These are phyloP conservation scores for Mycocentrospora acerina DNA, from an alignment of 2,329 filamentous ascomycete genomes.

Conservation along the genomic window DNA sequence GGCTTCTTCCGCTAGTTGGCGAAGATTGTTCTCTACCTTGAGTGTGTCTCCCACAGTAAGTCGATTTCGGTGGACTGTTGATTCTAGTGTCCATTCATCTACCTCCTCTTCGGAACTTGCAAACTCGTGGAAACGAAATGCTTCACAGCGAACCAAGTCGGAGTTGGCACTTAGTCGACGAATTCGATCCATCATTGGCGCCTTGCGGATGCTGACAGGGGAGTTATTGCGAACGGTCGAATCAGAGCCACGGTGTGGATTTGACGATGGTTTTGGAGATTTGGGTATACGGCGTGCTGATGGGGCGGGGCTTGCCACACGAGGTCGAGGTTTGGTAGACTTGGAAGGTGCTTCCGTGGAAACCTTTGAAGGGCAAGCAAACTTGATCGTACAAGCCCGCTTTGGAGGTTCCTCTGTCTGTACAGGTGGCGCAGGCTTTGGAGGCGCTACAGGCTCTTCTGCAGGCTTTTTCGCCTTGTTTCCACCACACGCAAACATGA, in stretches of 20 bases:
- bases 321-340: conserved; percentile 39
- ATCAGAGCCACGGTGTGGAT: conserved; percentile 51
- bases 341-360: conserved; percentile 44
- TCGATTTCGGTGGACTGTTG: conserved; percentile 63
- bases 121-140: conserved; percentile 82
- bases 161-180: conserved; percentile 41
- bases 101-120: conserved; percentile 81
- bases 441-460: conserved; percentile 11
- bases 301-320: conserved; percentile 50
- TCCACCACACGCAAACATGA: conserved; percentile 81
- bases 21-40: conserved; percentile 84
- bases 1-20: conserved; percentile 81
- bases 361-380: conserved; percentile 65
- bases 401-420: conserved; percentile 43
- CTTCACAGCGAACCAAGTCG: conserved; percentile 54
- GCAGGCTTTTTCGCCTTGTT: conserved; percentile 49
- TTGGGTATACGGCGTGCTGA: conserved; percentile 21
- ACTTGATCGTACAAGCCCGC: conserved; percentile 68
- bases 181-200: conserved; percentile 29
- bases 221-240: conserved; percentile 53
- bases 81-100: conserved; percentile 87
- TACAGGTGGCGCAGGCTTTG: conserved; percentile 20
- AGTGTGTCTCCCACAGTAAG: conserved; percentile 89
- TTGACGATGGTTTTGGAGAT: conserved; percentile 33
- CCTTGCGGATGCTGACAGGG: conserved; percentile 47